These are phyloP conservation scores for Aspergillus wentii DNA, from an alignment of 495 filamentous ascomycete species.

Conservation along the genomic window DNA sequence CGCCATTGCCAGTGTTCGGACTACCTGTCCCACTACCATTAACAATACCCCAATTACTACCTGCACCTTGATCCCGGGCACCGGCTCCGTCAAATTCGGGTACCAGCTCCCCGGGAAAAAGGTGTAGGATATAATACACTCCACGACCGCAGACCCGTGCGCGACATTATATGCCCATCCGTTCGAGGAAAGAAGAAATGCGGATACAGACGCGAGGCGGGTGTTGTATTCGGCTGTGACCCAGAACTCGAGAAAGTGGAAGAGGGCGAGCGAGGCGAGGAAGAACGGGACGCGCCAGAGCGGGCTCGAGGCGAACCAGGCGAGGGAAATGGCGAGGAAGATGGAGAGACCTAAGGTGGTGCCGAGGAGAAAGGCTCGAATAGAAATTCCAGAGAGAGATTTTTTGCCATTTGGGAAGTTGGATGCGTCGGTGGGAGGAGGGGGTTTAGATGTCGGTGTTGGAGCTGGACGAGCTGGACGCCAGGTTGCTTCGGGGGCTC, in stretches of 20 bases:
- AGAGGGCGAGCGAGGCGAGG: conserved; percentile 64
- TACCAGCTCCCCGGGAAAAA: conserved; percentile 49
- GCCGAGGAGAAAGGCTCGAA: conserved; percentile 63
- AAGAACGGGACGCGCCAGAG: conserved; percentile 88
- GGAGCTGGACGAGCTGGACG: conserved; percentile 2
- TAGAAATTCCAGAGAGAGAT: conserved; percentile 74
- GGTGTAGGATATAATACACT: conserved; percentile 57
- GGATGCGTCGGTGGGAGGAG: conserved; percentile 18
- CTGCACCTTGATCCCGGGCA: conserved; percentile 17
- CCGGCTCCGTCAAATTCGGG: conserved; percentile 15
- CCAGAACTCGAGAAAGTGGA: conserved; percentile 96
- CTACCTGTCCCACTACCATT: conserved; percentile 65
- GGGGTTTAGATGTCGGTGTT: conserved; percentile 2
- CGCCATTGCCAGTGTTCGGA: conserved; percentile 75
- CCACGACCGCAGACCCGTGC: conserved; percentile 65
- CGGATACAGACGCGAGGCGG: conserved; percentile 56
- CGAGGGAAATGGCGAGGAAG: conserved; percentile 25
- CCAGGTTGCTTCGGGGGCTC: too few species aligned
- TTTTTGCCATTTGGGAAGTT: conserved; percentile 54
- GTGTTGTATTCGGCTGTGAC: conserved; percentile 84
- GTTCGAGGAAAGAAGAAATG: conserved; percentile 84
- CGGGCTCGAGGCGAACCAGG: too few species aligned
- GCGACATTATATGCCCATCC: conserved; percentile 81
- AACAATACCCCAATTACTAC: conserved; percentile 54
- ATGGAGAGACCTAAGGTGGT: conserved; percentile 40